A percentile compares a stretch with the other conserved stretches of the same genome.
Evolutionary conservation across 2,329 filamentous ascomycete species (phyloP).

Genomic region (Talaromyces sp.): DNA sequence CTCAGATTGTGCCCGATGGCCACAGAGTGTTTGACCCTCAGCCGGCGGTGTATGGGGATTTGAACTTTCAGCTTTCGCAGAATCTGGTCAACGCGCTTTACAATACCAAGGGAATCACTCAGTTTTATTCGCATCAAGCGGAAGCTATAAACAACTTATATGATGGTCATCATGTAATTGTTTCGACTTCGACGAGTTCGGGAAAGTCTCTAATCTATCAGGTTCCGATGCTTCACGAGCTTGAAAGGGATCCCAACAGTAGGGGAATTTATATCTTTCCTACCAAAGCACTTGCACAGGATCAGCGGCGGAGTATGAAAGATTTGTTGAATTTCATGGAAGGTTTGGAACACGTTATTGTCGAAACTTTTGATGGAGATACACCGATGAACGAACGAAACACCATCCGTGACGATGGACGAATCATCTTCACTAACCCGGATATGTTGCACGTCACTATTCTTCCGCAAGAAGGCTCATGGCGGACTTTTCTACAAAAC

Average conservation of each 20-base stretch:
- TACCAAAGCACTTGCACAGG: constrained; percentile 92
- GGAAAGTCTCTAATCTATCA: constrained; percentile 99
- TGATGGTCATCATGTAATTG: constrained; percentile 78
- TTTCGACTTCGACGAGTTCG: constrained; percentile 91
- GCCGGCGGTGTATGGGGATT: constrained; percentile 71
- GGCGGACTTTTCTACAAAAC: constrained; percentile 83
- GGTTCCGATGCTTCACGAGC: constrained; percentile 78
- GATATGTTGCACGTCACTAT: constrained; percentile 97
- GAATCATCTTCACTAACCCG: constrained; percentile 95
- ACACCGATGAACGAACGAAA: constrained; percentile 77
- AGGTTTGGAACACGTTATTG: constrained; percentile 66
- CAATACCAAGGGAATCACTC: constrained; percentile 80
- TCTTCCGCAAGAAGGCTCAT: constrained; percentile 81
- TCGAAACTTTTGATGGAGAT: constrained; percentile 95
- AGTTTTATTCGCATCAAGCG: constrained; percentile 85
- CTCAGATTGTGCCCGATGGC: constrained; percentile 88
- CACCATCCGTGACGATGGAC: constrained; percentile 75
- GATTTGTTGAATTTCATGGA: constrained; percentile 79
- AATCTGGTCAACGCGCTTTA: constrained; percentile 92
- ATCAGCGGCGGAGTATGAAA: constrained; percentile 82
- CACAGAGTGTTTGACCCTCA: constrained; percentile 88
- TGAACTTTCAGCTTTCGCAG: constrained; percentile 83
- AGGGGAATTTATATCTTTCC: constrained; percentile 97
- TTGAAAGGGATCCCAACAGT: constrained; percentile 71
- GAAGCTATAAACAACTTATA: constrained; percentile 87